These are phyloP conservation scores for Exophiala sp. DNA, from an alignment of 2,329 filamentous ascomycete genomes.

Conservation along the genomic window DNA sequence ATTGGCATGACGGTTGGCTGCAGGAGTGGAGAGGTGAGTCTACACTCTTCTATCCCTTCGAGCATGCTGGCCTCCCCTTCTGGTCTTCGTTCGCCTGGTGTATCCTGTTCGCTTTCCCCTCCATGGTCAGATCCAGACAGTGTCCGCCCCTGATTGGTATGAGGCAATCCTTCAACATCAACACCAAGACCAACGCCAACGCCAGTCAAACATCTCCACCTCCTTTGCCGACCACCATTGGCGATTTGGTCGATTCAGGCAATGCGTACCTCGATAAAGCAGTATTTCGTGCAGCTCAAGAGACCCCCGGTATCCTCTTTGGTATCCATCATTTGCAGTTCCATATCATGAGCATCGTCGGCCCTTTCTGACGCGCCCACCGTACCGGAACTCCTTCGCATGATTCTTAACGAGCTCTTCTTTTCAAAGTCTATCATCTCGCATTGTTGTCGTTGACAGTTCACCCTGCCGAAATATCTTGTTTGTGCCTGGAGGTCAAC, in stretches of 20 bases:
- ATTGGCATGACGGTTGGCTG: slow-evolving; percentile 17
- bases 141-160: slow-evolving; percentile 9
- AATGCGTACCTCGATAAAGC: not conserved
- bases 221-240: not conserved
- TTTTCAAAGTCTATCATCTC: not conserved
- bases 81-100: not conserved
- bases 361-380: not conserved
- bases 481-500: no score
- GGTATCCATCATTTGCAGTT: slow-evolving; percentile 1
- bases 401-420: not conserved
- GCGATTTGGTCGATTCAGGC: not conserved
- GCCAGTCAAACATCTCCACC: slow-evolving; percentile 8
- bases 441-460: not conserved
- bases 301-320: not conserved
- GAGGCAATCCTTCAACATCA: not conserved
- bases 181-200: slow-evolving; percentile 5
- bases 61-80: not conserved
- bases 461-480: not conserved
- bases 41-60: slow-evolving; percentile 1
- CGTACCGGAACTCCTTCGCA: not conserved
- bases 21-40: slow-evolving; percentile 13
- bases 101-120: slow-evolving; percentile 1
- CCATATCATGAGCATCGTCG: slow-evolving; percentile 2
- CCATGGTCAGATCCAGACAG: not conserved
- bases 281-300: slow-evolving; percentile 1